Conservation (phyloP, 2,329 filamentous ascomycete genomes). For the Aspergillus viridinutans region DNA sequence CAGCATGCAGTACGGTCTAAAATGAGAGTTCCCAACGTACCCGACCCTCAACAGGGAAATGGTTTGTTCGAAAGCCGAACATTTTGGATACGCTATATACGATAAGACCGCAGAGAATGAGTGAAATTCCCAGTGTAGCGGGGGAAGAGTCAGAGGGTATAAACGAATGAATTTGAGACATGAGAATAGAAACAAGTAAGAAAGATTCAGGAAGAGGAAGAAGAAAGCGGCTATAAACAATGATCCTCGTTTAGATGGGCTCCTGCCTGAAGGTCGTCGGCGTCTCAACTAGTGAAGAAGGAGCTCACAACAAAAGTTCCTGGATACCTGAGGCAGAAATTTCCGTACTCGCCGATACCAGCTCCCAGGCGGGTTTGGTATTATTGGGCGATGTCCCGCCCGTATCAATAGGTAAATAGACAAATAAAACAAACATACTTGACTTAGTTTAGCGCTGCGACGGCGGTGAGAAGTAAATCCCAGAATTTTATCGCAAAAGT, state of each 20-base stretch:
- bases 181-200: constrained; percentile 20
- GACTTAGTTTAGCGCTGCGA: constrained; percentile 10
- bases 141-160: constrained; percentile 20
- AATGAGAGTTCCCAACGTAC: constrained; percentile 46
- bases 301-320: background rate
- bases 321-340: background rate
- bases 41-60: constrained; percentile 80
- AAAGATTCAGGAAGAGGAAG: constrained; percentile 5
- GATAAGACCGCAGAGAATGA: constrained; percentile 30
- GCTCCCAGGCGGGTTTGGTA: background rate
- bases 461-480: constrained; percentile 30
- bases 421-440: constrained; percentile 18
- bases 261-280: background rate
- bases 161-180: constrained; percentile 6
- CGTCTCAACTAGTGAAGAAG: background rate
- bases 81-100: constrained; percentile 35
- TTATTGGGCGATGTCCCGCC: too few species aligned
- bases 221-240: constrained; percentile 7
- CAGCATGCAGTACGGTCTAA: background rate
- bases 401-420: background rate
- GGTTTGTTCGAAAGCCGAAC: constrained; percentile 53
- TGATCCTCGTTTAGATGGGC: background rate
- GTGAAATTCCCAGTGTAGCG: constrained; percentile 25
- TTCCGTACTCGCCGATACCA: background rate
- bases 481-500: constrained; percentile 33